Percentiles rank a stretch among this genome's conserved stretches.
Conservation (phyloP, 2,329 filamentous ascomycete species). For the Trichoderma sp. region DNA sequence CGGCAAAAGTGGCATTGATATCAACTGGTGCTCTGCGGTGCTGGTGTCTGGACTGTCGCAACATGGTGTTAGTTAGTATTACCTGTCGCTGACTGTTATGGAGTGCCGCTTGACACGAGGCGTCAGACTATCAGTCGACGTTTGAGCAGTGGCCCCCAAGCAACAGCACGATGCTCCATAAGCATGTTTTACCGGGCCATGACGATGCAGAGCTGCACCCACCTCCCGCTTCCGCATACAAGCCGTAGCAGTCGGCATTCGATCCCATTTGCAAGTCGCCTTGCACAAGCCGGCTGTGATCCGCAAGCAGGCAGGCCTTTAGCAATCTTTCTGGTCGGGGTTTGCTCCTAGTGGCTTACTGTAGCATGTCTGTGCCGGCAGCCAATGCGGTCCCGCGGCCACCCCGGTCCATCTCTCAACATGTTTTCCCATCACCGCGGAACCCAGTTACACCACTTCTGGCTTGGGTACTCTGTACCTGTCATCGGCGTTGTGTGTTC, state of each 20-base stretch:
- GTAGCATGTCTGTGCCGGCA: conserved; percentile 1
- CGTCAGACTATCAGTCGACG: conserved; percentile 7
- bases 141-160: not conserved
- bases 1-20: not conserved
- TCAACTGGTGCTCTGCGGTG: not conserved
- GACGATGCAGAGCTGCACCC: not conserved
- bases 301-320: not conserved
- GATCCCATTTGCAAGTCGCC: conserved; percentile 16
- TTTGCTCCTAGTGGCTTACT: conserved; percentile 12
- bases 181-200: not conserved
- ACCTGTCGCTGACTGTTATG: not conserved
- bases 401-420: conserved; percentile 10
- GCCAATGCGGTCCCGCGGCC: conserved; percentile 12
- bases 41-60: not conserved
- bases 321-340: conserved; percentile 3
- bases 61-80: not conserved
- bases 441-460: not conserved
- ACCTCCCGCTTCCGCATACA: not conserved
- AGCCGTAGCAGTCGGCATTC: not conserved
- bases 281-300: conserved; percentile 14
- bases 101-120: not conserved
- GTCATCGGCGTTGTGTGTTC: conserved; percentile 3
- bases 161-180: not conserved
- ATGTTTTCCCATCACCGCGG: conserved; percentile 12
- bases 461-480: not conserved